phyloP scores from a whole-genome alignment of 2,329 filamentous ascomycete genomes.

The Sporothrix phasma region DNA sequence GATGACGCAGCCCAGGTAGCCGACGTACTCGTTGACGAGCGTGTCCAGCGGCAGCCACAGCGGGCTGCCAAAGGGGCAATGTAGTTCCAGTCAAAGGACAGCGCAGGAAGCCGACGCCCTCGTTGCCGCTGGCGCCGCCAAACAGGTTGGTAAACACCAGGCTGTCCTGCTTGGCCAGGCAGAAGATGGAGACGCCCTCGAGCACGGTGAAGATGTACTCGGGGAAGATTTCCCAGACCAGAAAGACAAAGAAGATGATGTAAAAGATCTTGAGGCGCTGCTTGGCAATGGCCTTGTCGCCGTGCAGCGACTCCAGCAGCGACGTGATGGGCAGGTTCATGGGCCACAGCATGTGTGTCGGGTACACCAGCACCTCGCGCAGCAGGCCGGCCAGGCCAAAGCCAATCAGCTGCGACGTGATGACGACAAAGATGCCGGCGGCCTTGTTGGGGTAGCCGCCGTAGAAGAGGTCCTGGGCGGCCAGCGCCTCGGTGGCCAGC shows the following conservation, averaged over 20 bases:
- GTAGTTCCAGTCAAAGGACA: conserved; percentile 37
- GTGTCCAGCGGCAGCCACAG: conserved; percentile 28
- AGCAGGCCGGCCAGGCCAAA: conserved; percentile 40
- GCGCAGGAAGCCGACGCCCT: conserved; percentile 31
- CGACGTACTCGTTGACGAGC: conserved; percentile 30
- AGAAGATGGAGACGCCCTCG: conserved; percentile 20
- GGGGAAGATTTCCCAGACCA: conserved; percentile 40
- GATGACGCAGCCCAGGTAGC: conserved; percentile 29
- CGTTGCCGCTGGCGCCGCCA: conserved; percentile 35
- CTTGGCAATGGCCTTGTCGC: conserved; percentile 26
- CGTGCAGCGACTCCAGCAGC: conserved; percentile 23
- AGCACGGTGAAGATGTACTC: conserved; percentile 20
- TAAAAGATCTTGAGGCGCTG: conserved; percentile 33
- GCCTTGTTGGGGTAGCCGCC: conserved; percentile 29
- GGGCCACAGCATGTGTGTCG: conserved; percentile 40
- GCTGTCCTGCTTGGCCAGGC: conserved; percentile 20
- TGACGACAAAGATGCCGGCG: conserved; percentile 33
- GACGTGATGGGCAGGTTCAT: conserved; percentile 22
- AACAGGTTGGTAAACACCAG: conserved; percentile 29
- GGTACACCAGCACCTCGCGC: conserved; percentile 35
- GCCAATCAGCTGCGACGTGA: conserved; percentile 40
- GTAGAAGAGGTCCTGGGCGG: conserved; percentile 39
- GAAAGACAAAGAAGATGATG: conserved; percentile 30
- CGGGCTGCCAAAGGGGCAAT: conserved; percentile 30
- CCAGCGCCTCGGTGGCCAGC: conserved; percentile 30